Base-by-base conservation (phyloP, 306 rosid species). In the Clitoria ternatea region DNA sequence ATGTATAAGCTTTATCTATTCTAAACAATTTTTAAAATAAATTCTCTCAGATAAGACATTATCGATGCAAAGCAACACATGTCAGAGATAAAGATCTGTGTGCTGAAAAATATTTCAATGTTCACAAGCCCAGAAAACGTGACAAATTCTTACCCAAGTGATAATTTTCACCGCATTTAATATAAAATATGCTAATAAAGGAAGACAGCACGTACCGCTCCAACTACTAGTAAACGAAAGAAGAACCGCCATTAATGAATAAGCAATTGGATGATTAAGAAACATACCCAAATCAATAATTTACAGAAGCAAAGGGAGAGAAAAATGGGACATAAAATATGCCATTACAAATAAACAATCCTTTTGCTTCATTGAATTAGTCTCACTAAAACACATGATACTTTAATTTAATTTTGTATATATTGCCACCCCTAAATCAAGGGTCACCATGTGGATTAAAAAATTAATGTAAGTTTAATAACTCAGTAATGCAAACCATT, bases 361-460 rank as follows among this genome's bases (percentile, higher is more conserved):
- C 15, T 15, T 6, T 56, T 69, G 53, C 52, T 56, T 55, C 75
- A 55, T 70, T 55, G 76, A 70, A 70, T 44, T 19, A 56, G 67
- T 56, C 66, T 55, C n/a, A 40, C 29, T 12, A n/a, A 50, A 52
- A 50, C 22, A 23, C 13, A 69, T 50, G 39, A 27, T 42, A 12
- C 42, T 24, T 65, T 43, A 65, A 64, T 12, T 7, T 15, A 5
- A 30, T 70, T 39, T 12, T 7, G 27, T 26, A 70, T 26, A 30
- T 3, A 57, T 17, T n/a, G n/a, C n/a, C n/a, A n/a, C 1, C 42
- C 75, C 43, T 27, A 36, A 33, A 69, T 52, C 3, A 69, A 50
- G 62, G 74, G 33, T 54, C n/a, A n/a, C n/a, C n/a, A n/a, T n/a
- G n/a, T n/a, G n/a, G n/a, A n/a, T n/a, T n/a, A n/a, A n/a, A n/a